Base-by-base conservation (phyloP, 2,329 filamentous ascomycete species). In the Fusarium phyllophilum region DNA sequence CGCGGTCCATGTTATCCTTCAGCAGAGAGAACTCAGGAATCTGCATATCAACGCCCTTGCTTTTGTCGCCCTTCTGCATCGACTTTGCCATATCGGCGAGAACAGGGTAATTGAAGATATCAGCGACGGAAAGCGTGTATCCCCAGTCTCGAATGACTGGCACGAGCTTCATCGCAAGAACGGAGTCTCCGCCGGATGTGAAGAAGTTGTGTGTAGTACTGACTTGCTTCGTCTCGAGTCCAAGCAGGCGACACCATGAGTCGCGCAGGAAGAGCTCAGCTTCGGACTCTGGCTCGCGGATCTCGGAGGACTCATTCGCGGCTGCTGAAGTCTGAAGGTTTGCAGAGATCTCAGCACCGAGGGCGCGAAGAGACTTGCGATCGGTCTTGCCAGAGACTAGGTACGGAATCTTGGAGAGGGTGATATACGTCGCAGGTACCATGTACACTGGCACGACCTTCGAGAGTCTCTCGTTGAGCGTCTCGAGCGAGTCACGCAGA, bases 151-250 rank as follows among this genome's bases (percentile, higher is more conserved):
- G 81, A 3, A 85, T 83, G 14, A 81, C 78, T 1, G 85, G 82
- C 1, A 86, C 85, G 0, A 88, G 79, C 68, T 82, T 84, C 86
- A 88, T 88, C 4, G 86, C 86, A 7, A 82, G 81, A 8, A 88
- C 80, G 0, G 86, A 88, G 76, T 88, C 86, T 14, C 86, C 86
- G 1, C 86, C 86, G 1, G 86, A 81, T 1, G 80, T 81, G 71
- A 87, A 84, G 81, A 87, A 87, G 78, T 82, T 84, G 68, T 85
- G 83, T 1, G 81, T 77, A 1, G 81, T 78, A 4, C 82, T 78
- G 51, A 85, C 73, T 10, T 76, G 68, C 4, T 82, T 79, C 3
- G 77, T 54, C 18, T 82, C 79, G 0, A 79, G 70, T 12, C 80
- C 80, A 3, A 85, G 79, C 1, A 85, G 67, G 13, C 79, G 78